Conservation (phyloP, 441 rosid genomes). For the Viola pubescens region DNA sequence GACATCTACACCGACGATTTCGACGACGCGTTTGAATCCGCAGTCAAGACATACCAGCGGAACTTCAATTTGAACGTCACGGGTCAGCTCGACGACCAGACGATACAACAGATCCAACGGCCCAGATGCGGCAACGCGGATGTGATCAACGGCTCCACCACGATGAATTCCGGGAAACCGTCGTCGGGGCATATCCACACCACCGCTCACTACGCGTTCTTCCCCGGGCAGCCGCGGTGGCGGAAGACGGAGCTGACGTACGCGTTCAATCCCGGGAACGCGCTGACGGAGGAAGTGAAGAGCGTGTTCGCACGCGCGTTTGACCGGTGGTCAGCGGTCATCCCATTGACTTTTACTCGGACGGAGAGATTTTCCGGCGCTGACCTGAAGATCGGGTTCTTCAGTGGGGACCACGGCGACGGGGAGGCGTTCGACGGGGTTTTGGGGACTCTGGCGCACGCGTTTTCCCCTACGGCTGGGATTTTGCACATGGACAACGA, state of each 20-base stretch:
- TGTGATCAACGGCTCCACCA: constrained; percentile 61
- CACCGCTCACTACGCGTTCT: constrained; percentile 47
- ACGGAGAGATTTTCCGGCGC: constrained; percentile 24
- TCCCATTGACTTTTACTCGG: constrained; percentile 46
- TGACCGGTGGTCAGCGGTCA: constrained; percentile 55
- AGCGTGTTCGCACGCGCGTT: constrained; percentile 62
- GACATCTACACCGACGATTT: constrained; percentile 47
- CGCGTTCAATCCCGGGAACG: constrained; percentile 41
- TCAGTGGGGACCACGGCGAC: constrained; percentile 68
- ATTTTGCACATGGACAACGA: constrained; percentile 58
- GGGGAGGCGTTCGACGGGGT: constrained; percentile 82
- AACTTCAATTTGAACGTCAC: constrained; percentile 57
- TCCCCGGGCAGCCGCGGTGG: constrained; percentile 72
- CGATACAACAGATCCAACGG: constrained; percentile 37
- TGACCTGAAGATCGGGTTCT: constrained; percentile 63
- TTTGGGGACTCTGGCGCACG: constrained; percentile 76
- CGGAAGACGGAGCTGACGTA: constrained; percentile 48
- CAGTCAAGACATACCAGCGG: constrained; percentile 47
- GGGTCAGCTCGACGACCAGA: constrained; percentile 49
- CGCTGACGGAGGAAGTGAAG: constrained; percentile 36
- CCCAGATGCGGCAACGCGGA: constrained; percentile 83
- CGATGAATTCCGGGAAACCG: constrained; percentile 52
- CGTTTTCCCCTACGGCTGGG: constrained; percentile 83
- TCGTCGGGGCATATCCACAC: constrained; percentile 30
- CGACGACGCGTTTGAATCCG: constrained; percentile 43